Evolutionary conservation across 495 filamentous ascomycete genomes (phyloP).

Genomic region (Aspergillus carlsbadensis): DNA sequence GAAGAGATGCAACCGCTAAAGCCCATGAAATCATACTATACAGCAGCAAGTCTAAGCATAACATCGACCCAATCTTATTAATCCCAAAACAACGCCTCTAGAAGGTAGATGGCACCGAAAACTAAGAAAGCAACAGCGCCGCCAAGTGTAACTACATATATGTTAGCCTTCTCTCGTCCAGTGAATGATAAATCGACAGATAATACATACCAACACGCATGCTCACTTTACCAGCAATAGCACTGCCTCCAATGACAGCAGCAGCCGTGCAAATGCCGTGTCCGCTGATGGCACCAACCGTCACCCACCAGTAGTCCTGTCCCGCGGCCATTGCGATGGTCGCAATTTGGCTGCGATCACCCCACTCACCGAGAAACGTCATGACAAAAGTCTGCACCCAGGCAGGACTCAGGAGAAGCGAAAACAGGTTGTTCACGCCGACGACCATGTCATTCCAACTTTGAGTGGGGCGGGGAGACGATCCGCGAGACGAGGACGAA

Average conservation of each 20-base stretch:
- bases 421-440: slow-evolving; percentile 83
- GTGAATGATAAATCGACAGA: background rate
- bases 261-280: slow-evolving; percentile 87
- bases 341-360: slow-evolving; percentile 95
- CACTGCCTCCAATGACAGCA: slow-evolving; percentile 90
- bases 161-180: slow-evolving; percentile 20
- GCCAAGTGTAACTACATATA: slow-evolving; percentile 77
- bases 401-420: slow-evolving; percentile 84
- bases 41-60: slow-evolving; percentile 2
- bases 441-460: slow-evolving; percentile 41
- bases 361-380: slow-evolving; percentile 99
- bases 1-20: background rate
- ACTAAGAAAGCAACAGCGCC: slow-evolving; percentile 88
- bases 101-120: slow-evolving; percentile 87
- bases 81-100: slow-evolving; percentile 68
- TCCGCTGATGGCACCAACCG: slow-evolving; percentile 80
- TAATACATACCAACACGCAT: slow-evolving; percentile 86
- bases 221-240: slow-evolving; percentile 91
- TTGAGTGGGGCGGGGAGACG: slow-evolving; percentile 49
- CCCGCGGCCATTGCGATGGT: slow-evolving; percentile 99
- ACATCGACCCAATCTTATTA: background rate
- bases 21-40: slow-evolving; percentile 9
- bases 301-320: slow-evolving; percentile 99
- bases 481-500: slow-evolving; percentile 56
- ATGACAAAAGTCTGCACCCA: slow-evolving; percentile 99